Evolutionary conservation across 2,329 filamentous ascomycete species (phyloP).

Genomic region (Tricladium varicosporioides): DNA sequence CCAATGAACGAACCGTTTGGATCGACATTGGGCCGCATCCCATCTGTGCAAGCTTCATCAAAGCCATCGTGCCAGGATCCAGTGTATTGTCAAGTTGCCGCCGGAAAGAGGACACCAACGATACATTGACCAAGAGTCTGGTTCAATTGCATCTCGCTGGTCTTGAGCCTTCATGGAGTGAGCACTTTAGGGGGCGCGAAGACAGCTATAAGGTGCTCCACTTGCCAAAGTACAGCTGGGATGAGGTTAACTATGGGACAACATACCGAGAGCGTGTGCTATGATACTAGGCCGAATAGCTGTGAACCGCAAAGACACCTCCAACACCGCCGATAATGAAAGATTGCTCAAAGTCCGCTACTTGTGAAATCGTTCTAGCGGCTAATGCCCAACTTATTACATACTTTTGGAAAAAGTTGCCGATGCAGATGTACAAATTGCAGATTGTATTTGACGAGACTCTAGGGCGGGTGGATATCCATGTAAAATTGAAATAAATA

Average conservation of each 20-base stretch:
- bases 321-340: too few relatives aligned
- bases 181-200: too few relatives aligned
- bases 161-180: background rate
- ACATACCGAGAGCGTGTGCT: background rate
- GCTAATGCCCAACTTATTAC: too few relatives aligned
- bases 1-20: conserved; percentile 62
- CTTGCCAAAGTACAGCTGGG: conserved; percentile 6
- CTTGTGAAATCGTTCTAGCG: too few relatives aligned
- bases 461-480: too few relatives aligned
- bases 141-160: background rate
- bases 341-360: too few relatives aligned
- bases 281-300: too few relatives aligned
- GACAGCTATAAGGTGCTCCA: background rate
- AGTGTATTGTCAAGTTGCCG: background rate
- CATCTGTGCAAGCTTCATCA: conserved; percentile 59
- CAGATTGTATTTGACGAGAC: too few relatives aligned
- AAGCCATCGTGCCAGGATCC: background rate
- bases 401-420: too few relatives aligned
- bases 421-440: too few relatives aligned
- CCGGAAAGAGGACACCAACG: background rate
- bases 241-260: background rate
- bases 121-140: background rate
- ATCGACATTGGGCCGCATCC: conserved; percentile 72
- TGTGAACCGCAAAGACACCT: too few relatives aligned
- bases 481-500: too few relatives aligned